phyloP scores from a whole-genome alignment of 2,329 filamentous ascomycete species.

The Exophiala spinifera region DNA sequence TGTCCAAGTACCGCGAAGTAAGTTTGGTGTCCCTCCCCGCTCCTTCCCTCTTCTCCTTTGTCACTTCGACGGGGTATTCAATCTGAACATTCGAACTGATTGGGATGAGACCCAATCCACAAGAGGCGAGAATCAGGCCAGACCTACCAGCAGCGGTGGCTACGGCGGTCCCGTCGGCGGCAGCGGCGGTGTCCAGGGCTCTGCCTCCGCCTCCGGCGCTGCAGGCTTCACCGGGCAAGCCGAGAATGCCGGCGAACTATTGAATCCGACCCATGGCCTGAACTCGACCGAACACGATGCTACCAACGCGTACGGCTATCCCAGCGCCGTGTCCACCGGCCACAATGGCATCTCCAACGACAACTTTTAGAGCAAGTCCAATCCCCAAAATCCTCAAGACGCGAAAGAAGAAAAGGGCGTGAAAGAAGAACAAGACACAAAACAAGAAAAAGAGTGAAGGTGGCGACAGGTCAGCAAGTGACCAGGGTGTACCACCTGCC shows the following conservation, averaged over 20 bases:
- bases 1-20: constrained; percentile 97
- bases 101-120: constrained; percentile 73
- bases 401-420: no score
- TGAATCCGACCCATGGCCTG: constrained; percentile 40
- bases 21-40: constrained; percentile 45
- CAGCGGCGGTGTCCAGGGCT: constrained; percentile 31
- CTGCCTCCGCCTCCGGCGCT: constrained; percentile 33
- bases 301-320: constrained; percentile 43
- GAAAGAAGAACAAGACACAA: no score
- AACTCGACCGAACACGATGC: constrained; percentile 46
- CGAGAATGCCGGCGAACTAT: constrained; percentile 44
- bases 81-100: constrained; percentile 51
- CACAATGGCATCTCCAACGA: constrained; percentile 47
- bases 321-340: constrained; percentile 44
- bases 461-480: constrained; percentile 17
- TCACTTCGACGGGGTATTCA: constrained; percentile 37
- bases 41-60: constrained; percentile 18
- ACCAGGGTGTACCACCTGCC: constrained; percentile 23
- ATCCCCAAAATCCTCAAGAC: no score
- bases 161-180: constrained; percentile 40
- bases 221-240: constrained; percentile 38
- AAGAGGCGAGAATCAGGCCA: constrained; percentile 62
- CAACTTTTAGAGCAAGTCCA: constrained; percentile 37
- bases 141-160: constrained; percentile 51
- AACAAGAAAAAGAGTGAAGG: constrained; percentile 11